Percentiles rank a stretch among this genome's conserved stretches.
Conservation (phyloP, 305 asterid species). For the Solanum hybrid region DNA sequence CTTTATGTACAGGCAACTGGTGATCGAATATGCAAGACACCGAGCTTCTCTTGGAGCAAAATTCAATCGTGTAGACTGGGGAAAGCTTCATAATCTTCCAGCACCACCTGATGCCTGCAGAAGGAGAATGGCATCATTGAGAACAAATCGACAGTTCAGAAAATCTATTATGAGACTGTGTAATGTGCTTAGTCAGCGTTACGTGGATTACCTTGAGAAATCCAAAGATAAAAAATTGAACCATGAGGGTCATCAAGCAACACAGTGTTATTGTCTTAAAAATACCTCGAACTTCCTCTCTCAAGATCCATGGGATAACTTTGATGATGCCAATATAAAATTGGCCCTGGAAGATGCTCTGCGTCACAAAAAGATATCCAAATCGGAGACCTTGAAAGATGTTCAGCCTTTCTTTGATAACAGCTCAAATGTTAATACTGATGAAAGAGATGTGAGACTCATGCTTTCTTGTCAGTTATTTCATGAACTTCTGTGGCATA, state of each 20-base stretch:
- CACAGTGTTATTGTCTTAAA: slow-evolving; percentile 19
- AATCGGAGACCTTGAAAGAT: slow-evolving; percentile 32
- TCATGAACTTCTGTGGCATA: neutral
- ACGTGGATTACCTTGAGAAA: slow-evolving; percentile 48
- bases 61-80: slow-evolving; percentile 67
- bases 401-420: slow-evolving; percentile 14
- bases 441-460: slow-evolving; percentile 35
- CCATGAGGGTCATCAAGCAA: slow-evolving; percentile 27
- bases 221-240: slow-evolving; percentile 33
- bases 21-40: slow-evolving; percentile 66
- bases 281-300: slow-evolving; percentile 8
- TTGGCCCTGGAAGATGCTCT: slow-evolving; percentile 57
- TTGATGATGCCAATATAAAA: slow-evolving; percentile 53
- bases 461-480: slow-evolving; percentile 4
- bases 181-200: slow-evolving; percentile 54
- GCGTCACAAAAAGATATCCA: slow-evolving; percentile 43
- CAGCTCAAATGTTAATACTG: slow-evolving; percentile 10
- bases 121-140: slow-evolving; percentile 77
- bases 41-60: slow-evolving; percentile 83
- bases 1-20: slow-evolving; percentile 49
- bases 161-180: slow-evolving; percentile 66
- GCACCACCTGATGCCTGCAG: slow-evolving; percentile 72
- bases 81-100: slow-evolving; percentile 66
- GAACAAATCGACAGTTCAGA: slow-evolving; percentile 39
- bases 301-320: slow-evolving; percentile 62